Evolutionary conservation across 495 filamentous ascomycete species (phyloP), one percentile per base, ranked within the genome.

Genomic region (Hamigera avellanea): DNA sequence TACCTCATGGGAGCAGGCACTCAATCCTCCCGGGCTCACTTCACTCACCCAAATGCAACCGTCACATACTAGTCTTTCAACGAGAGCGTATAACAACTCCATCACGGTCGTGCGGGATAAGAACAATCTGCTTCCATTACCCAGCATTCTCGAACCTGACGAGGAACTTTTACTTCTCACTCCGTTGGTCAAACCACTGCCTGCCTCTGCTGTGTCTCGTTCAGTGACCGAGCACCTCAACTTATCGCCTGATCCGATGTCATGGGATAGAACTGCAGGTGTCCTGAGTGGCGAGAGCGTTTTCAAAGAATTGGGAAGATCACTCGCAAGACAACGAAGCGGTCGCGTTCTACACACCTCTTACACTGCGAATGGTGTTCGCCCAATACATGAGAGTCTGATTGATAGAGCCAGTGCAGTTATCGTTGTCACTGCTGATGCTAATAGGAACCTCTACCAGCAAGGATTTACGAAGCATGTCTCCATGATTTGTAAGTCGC

Each of bases 401-500:
- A 91, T 93, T 49, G 83, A 89, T 42, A 69, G 85, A 46, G 86
- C 86, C 4, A 80, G 78, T 35, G 81, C 81, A 26, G 83, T 94
- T 37, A 80, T 94, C 47, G 75, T 94, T 36, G 68, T 93, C 12
- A 93, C 86, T 1, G 86, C 86, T 12, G 86, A 94, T 59, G 85
- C 86, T 10, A 91, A 89, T 52, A 72, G 86, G 18, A 93, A 94
- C 48, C 61, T 89, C 10, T 93, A 93, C 42, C 86, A 94, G 52
- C 77, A 84, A 35, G 84, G 86, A 0, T 94, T 94, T 52, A 83
- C 86, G 17, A 94, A 93, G 52, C 86, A 94, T 44, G 80, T 93
- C 16, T 76, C 85, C n/a, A 86, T 88, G 79, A 86, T 93, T 56
- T 93, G 86, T 56, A 87, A 83, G 56, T 81, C 80, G 17, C 68